Percentiles rank a stretch among this genome's conserved stretches.
Evolutionary conservation across 257 asterid genomes (phyloP).

Genomic region (Fraxinus quadrangulata): DNA sequence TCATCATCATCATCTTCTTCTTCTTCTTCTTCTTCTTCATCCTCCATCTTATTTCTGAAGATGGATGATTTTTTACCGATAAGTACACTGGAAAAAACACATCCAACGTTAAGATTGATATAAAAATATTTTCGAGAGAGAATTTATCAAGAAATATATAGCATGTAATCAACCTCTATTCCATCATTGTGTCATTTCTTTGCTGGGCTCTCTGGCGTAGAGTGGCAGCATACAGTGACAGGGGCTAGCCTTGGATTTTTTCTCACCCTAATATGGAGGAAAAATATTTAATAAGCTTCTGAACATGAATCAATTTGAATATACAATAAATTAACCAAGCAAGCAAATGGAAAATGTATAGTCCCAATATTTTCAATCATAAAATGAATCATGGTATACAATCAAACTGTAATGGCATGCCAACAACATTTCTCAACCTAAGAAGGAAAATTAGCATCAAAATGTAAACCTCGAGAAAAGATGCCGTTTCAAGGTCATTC

Average conservation of each 20-base stretch:
- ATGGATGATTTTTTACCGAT: slow-evolving; percentile 64
- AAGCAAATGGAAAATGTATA: neutral
- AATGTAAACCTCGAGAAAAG: slow-evolving; percentile 78
- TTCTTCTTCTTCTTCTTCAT: no score
- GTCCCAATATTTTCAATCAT: neutral
- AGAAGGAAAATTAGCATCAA: slow-evolving; percentile 10
- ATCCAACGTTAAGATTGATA: slow-evolving; percentile 10
- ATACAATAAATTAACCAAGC: neutral
- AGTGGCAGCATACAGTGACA: slow-evolving; percentile 57
- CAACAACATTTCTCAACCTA: neutral
- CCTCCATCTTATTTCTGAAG: slow-evolving; percentile 40
- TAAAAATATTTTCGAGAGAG: neutral
- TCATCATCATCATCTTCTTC: slow-evolving; percentile 41
- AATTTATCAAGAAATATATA: neutral
- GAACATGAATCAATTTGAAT: neutral
- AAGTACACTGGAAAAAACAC: slow-evolving; percentile 45
- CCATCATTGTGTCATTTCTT: slow-evolving; percentile 61
- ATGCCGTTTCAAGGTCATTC: slow-evolving; percentile 65
- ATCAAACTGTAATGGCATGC: neutral
- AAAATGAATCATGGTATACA: neutral
- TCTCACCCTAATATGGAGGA: slow-evolving; percentile 52
- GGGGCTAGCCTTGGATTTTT: slow-evolving; percentile 67
- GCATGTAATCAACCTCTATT: slow-evolving; percentile 56
- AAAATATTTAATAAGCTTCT: neutral
- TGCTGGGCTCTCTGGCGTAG: slow-evolving; percentile 72